Percentiles rank a stretch among this genome's conserved stretches.
Conservation (phyloP, 164 flowering plant genomes). For the Dillenia turbinata region DNA sequence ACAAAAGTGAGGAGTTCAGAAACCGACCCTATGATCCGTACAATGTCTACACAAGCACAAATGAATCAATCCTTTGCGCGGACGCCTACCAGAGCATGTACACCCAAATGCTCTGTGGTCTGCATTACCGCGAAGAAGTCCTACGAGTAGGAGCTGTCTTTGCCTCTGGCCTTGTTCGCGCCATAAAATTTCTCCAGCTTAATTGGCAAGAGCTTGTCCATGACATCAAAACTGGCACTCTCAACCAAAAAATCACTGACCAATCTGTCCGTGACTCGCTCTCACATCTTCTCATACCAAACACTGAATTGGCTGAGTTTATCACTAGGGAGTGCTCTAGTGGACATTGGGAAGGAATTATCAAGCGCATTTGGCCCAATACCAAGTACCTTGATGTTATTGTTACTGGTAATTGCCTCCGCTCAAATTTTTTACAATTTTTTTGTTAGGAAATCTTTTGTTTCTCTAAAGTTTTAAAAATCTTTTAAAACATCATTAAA, state of each 20-base stretch:
- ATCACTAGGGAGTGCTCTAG: constrained; percentile 37
- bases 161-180: constrained; percentile 78
- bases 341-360: constrained; percentile 60
- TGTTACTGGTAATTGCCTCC: constrained; percentile 40
- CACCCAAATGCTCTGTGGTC: constrained; percentile 81
- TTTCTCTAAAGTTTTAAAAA: too few species aligned
- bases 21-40: constrained; percentile 62
- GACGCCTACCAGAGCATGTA: constrained; percentile 90
- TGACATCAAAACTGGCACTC: constrained; percentile 51
- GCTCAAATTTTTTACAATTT: too few species aligned
- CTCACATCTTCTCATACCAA: constrained; percentile 31
- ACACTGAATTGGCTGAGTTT: constrained; percentile 48
- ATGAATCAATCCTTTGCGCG: constrained; percentile 62
- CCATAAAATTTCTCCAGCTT: constrained; percentile 63
- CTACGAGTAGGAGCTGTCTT: constrained; percentile 78
- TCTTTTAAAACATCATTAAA: too few species aligned
- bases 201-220: constrained; percentile 46
- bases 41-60: constrained; percentile 72
- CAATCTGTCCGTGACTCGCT: constrained; percentile 31
- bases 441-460: too few species aligned
- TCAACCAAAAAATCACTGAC: constrained; percentile 47
- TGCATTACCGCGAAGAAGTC: constrained; percentile 42
- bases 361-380: constrained; percentile 75
- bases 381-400: constrained; percentile 78
- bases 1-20: constrained; percentile 69